Base-by-base conservation (phyloP, 139 green algal species). In the Eudorina sp. region DNA sequence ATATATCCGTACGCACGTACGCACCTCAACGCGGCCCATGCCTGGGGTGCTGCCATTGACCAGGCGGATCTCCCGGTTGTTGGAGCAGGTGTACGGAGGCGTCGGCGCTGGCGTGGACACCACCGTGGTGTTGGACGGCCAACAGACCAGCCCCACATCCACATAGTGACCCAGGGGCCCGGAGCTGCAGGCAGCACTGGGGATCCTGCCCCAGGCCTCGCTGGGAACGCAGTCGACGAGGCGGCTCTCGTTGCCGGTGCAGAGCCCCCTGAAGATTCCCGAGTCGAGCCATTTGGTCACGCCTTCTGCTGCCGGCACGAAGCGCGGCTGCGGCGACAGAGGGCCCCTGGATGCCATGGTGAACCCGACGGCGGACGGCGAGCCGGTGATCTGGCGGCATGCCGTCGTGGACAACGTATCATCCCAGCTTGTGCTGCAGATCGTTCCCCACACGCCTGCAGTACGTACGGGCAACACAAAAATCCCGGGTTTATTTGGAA, bases 1-100 rank as follows among this genome's bases (percentile, higher is more conserved):
- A n/a, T n/a, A n/a, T n/a, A n/a, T n/a, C n/a, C n/a, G n/a, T n/a
- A n/a, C n/a, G n/a, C n/a, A n/a, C n/a, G n/a, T 43, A 73, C 66
- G 66, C 66, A 85, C 79, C 79, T 85, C 79, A 3, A 85, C 79
- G 9, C 79, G 55, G 7, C 79, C 79, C 58, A 76, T 75, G 40
- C 58, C 79, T 6, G 58, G 58, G 2, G 58, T 8, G 34, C 34
- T 60, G 16, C 79, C 79, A n/a, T 85, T 85, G 16, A 85, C 79
- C 13, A 85, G 58, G 1, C 79, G 79, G 7, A 76, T 25, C 3
- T 74, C 51, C 38, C 5, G 16, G 27, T 46, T 11, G 18, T 51
- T 72, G 36, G 36, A 25, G 21, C 77, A 84, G 38, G 4, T 41
- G 53, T 84, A 84, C 23, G 77, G 77, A 6, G 36, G 11, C 11